Conservation (phyloP, 371 early-diverging fungal genomes). For the Mortierella sp. region DNA sequence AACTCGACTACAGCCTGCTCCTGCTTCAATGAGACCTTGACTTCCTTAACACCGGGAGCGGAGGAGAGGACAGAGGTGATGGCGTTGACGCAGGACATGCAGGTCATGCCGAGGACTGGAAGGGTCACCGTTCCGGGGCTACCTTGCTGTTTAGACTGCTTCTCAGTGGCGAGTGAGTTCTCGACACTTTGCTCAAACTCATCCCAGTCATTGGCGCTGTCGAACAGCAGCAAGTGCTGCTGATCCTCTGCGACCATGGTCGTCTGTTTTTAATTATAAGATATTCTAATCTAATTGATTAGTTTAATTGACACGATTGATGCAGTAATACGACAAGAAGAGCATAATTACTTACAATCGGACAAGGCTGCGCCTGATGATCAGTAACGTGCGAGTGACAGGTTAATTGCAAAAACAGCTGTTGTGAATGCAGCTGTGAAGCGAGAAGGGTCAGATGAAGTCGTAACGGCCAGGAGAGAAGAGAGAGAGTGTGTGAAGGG, state of each 20-base stretch:
- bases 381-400: no score
- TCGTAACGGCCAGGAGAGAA: no score
- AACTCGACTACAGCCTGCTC: conserved; percentile 61
- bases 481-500: no score
- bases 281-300: no score
- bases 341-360: no score
- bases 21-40: conserved; percentile 63
- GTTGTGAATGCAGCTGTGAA: no score
- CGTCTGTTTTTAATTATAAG: no score
- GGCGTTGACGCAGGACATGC: conserved; percentile 84
- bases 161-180: conserved; percentile 23
- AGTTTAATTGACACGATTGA: no score
- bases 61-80: conserved; percentile 64
- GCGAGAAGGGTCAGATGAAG: no score
- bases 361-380: no score
- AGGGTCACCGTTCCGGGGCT: conserved; percentile 33
- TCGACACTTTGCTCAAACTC: conserved; percentile 48
- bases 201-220: conserved; percentile 43
- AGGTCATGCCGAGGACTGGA: conserved; percentile 86
- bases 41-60: conserved; percentile 57
- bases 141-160: conserved; percentile 7
- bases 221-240: conserved; percentile 41
- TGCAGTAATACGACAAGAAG: no score
- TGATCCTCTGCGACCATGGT: conserved; percentile 35
- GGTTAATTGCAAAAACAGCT: no score